phyloP scores from a whole-genome alignment of 176 grass and related monocot species.

The Microstegium vimineum region DNA sequence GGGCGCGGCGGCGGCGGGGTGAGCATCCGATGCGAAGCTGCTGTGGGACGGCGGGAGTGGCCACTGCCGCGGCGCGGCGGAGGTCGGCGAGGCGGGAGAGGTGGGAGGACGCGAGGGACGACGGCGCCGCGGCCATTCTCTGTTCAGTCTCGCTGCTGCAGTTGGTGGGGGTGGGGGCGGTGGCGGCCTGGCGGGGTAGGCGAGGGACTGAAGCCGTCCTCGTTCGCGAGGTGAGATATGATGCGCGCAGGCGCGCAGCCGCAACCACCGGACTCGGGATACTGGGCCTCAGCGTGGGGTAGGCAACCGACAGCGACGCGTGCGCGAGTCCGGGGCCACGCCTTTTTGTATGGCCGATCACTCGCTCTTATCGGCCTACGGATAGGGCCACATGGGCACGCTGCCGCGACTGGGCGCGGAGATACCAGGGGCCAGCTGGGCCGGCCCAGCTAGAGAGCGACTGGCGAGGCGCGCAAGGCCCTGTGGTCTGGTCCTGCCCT shows the following conservation, averaged over 20 bases:
- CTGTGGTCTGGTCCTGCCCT: background rate
- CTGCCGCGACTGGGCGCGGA: background rate
- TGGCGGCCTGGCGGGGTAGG: too few relatives aligned
- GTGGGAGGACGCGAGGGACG: slow-evolving; percentile 60
- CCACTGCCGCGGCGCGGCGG: slow-evolving; percentile 1
- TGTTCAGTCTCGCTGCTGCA: background rate
- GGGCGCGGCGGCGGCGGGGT: too few relatives aligned
- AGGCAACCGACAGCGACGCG: background rate
- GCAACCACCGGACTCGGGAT: too few relatives aligned
- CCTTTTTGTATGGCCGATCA: slow-evolving; percentile 30
- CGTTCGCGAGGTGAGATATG: background rate
- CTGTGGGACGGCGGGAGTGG: slow-evolving; percentile 13
- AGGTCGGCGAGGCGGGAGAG: slow-evolving; percentile 50
- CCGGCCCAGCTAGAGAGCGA: slow-evolving; percentile 9
- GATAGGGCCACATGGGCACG: too few relatives aligned
- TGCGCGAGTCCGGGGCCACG: slow-evolving; percentile 17
- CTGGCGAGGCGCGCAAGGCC: background rate
- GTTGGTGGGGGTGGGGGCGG: slow-evolving; percentile 15
- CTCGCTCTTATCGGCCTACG: slow-evolving; percentile 50
- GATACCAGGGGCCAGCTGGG: background rate
- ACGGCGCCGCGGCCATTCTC: slow-evolving; percentile 46
- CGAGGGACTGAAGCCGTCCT: background rate
- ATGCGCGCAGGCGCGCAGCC: background rate
- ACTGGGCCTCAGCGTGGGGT: too few relatives aligned
- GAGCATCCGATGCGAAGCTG: slow-evolving; percentile 50